Conservation (phyloP, 1,139 yeast species). For the Sugiyamaella grinbergsii region DNA sequence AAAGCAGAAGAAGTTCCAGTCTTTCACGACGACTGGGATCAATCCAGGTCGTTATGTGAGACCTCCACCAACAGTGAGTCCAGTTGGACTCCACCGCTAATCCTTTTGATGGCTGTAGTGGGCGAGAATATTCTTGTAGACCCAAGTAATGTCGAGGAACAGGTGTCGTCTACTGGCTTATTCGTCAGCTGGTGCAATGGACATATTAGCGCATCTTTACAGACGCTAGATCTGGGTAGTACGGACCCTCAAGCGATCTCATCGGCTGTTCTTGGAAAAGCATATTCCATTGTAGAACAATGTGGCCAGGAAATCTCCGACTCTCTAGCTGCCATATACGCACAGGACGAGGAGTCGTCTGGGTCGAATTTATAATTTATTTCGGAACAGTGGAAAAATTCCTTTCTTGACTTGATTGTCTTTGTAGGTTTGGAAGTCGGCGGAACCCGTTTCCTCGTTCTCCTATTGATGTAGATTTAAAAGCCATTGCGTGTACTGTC, state of each 20-base stretch:
- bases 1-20: constrained; percentile 82
- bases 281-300: constrained; percentile 21
- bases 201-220: constrained; percentile 13
- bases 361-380: constrained; percentile 13
- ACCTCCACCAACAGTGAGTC: constrained; percentile 18
- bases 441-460: too few species aligned
- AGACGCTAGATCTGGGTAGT: constrained; percentile 18
- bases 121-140: constrained; percentile 72
- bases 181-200: constrained; percentile 65
- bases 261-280: constrained; percentile 11
- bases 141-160: constrained; percentile 83
- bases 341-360: constrained; percentile 11
- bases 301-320: constrained; percentile 30
- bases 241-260: constrained; percentile 18
- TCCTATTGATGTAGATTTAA: too few species aligned
- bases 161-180: constrained; percentile 80
- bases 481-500: too few species aligned
- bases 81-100: constrained; percentile 68
- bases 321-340: constrained; percentile 25
- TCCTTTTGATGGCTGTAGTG: constrained; percentile 72
- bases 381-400: not conserved
- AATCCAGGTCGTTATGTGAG: constrained; percentile 50
- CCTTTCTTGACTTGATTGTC: not conserved
- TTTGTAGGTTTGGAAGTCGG: too few species aligned
- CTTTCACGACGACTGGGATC: constrained; percentile 84